phyloP scores from a whole-genome alignment of 2,329 filamentous ascomycete species.

The Plenodomus tracheiphilus region DNA sequence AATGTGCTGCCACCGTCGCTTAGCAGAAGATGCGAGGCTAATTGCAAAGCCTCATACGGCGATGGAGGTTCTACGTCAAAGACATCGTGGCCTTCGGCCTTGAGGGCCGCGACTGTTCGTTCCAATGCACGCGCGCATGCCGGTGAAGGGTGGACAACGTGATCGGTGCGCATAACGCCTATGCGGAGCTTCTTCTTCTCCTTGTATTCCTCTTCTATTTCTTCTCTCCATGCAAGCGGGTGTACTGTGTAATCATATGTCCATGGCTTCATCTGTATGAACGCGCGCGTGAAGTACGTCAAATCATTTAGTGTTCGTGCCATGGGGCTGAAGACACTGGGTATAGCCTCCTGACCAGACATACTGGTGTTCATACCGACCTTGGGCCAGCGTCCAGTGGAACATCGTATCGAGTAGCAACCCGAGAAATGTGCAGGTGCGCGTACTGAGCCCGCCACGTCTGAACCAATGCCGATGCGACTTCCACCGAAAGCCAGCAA shows the following conservation, averaged over 20 bases:
- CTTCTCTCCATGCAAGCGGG: slow-evolving; percentile 75
- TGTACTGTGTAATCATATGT: slow-evolving; percentile 85
- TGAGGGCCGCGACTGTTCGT: slow-evolving; percentile 69
- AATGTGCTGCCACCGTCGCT: slow-evolving; percentile 83
- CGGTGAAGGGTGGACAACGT: slow-evolving; percentile 83
- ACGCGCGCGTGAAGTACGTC: slow-evolving; percentile 76
- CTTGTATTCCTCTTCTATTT: slow-evolving; percentile 62
- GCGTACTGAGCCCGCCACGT: slow-evolving; percentile 87
- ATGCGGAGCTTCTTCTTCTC: slow-evolving; percentile 68
- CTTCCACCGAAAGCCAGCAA: slow-evolving; percentile 79
- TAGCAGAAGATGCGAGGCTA: slow-evolving; percentile 81
- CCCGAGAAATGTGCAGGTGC: slow-evolving; percentile 87
- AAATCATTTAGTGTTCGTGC: slow-evolving; percentile 81
- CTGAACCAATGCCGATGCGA: slow-evolving; percentile 85
- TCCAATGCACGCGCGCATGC: slow-evolving; percentile 79
- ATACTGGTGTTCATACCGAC: slow-evolving; percentile 82
- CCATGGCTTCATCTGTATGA: slow-evolving; percentile 85
- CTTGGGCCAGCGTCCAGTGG: slow-evolving; percentile 89
- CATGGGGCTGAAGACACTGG: slow-evolving; percentile 92
- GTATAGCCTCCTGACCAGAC: slow-evolving; percentile 88
- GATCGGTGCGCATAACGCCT: slow-evolving; percentile 77
- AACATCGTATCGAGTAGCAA: slow-evolving; percentile 84
- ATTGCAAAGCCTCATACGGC: slow-evolving; percentile 73
- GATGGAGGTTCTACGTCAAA: slow-evolving; percentile 65
- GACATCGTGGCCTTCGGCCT: slow-evolving; percentile 74